A percentile compares a stretch with the other conserved stretches of the same genome.
These are phyloP conservation scores for Nemania diffusa DNA, from an alignment of 2,329 filamentous ascomycete species.

Conservation along the genomic window DNA sequence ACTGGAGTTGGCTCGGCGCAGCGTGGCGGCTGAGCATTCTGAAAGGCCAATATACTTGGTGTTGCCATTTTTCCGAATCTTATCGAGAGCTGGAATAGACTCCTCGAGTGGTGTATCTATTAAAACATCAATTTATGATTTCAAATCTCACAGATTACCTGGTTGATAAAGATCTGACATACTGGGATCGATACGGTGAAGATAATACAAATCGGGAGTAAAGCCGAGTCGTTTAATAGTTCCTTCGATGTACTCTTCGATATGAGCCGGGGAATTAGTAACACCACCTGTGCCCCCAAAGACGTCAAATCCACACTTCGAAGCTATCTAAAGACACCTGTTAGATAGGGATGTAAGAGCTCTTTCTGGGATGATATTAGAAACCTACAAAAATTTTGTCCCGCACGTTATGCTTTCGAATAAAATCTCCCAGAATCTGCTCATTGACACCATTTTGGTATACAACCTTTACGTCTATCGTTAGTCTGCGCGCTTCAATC, in stretches of 20 bases:
- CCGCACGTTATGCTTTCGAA: constrained; percentile 6
- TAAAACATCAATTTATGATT: not conserved
- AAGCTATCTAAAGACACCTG: not conserved
- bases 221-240: constrained; percentile 12
- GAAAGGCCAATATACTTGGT: constrained; percentile 7
- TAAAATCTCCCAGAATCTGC: constrained; percentile 7
- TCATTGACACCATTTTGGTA: constrained; percentile 11
- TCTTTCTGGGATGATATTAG: not conserved
- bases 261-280: constrained; percentile 1
- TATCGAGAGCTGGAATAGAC: constrained; percentile 11
- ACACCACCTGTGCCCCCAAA: not conserved
- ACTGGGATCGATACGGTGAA: constrained; percentile 7
- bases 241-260: constrained; percentile 8
- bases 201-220: constrained; percentile 5
- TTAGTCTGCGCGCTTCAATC: not conserved
- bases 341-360: not conserved
- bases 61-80: constrained; percentile 1
- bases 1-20: constrained; percentile 7
- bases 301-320: constrained; percentile 8
- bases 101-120: constrained; percentile 8
- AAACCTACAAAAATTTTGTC: constrained; percentile 6
- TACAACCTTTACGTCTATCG: not conserved
- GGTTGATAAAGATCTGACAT: not conserved
- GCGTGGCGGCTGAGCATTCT: not conserved
- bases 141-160: not conserved